Base-by-base conservation (phyloP, 306 rosid species). In the Leucaena leucocephala region DNA sequence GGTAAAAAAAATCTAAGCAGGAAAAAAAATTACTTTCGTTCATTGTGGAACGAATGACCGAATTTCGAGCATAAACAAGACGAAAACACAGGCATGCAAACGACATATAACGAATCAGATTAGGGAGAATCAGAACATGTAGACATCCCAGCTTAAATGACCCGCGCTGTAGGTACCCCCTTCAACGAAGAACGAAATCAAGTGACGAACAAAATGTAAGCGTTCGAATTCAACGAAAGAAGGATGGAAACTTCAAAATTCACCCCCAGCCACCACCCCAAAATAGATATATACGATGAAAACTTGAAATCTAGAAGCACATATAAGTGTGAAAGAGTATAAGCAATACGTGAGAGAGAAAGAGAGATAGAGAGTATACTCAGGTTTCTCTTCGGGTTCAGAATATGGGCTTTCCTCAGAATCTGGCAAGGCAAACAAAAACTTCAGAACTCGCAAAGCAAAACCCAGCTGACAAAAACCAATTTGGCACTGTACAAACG, bases 331-430 rank as follows among this genome's bases (percentile, higher is more conserved):
- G 72, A 43, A 34, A 85, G 67, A 58, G 34, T 57, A 48, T 11
- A 34, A 81, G 55, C 72, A 82, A 78, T 82, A 85, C 68, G 66
- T 64, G 70, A 74, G 78, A 67, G 64, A 61, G 85, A 72, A 78
- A 8, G 65, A 22, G 65, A 81, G 75, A 61, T 36, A 48, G 84
- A 71, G 82, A 43, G 65, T 17, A 80, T 90, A 94, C 98, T 89
- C 92, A 4, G 97, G 87, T 50, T 81, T 91, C 64, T 82, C 93
- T 68, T 86, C 88, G 68, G 90, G 73, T 75, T 65, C 86, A 61
- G 92, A 91, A 83, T 93, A 89, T 61, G 89, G 90, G 82, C 88
- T 78, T 58, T 77, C 95, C 76, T 87, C 95, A 66, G 90, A 92
- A 94, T 92, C 98, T 94, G 97, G 69, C 78, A 82, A 68, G 10